Base-by-base conservation (phyloP, 768 basidiomycete genomes). In the Trametopsis cervina region DNA sequence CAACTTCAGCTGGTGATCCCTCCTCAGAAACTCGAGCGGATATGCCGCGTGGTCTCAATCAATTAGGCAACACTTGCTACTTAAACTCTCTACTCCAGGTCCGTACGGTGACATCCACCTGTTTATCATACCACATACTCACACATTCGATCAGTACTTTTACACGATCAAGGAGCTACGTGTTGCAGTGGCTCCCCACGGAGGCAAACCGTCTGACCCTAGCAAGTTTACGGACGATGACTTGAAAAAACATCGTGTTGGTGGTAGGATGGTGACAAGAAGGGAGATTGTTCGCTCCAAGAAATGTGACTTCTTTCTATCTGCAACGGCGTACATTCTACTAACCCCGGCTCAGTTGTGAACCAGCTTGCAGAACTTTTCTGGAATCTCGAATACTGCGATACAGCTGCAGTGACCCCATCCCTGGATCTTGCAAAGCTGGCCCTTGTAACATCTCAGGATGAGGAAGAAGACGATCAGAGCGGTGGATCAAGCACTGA, bases 101-200 rank as follows among this genome's bases (percentile, higher is more conserved):
- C 57, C 11, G 39, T 25, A 26, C 26, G 22, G 20, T 12, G 21
- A n/a, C 38, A 25, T 7, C 26, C 39, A n/a, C 11, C 9, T 2
- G 5, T 13, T 37, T 13, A 9, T 15, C 21, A 11, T 23, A 42
- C 10, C 12, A 13, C 21, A 47, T 6, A 51, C 27, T 24, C 33
- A 22, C 23, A 36, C 41, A 38, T 25, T 15, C 17, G n/a, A 41
- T n/a, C 61, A 95, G 85, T 96, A 95, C 63, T 94, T 96, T 63
- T 95, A 92, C 63, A 95, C 92, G n/a, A 91, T 96, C 65, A 86
- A 80, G 60, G 89, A 93, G 27, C 76, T 96, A 22, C 77, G 93
- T 25, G 81, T 84, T 17, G 82, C 86, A 4, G 80, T 95, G 7
- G 69, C 68, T 24, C 78, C 75, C 17, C 72, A 83, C 33, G 77